Conservation (phyloP, 768 basidiomycete species). For the Tricholoma sp. region DNA sequence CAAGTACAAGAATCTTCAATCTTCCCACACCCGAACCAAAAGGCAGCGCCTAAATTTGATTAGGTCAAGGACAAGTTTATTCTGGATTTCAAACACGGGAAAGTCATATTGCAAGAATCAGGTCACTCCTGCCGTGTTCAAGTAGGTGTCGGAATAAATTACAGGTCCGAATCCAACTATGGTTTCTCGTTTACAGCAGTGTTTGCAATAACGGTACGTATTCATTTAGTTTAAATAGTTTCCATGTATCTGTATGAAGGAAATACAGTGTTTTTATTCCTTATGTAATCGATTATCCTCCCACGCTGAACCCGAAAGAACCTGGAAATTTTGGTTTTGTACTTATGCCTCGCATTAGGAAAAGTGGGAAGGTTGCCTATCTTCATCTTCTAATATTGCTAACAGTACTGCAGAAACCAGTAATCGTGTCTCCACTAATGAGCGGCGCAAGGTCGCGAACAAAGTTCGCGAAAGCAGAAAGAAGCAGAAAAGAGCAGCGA, state of each 20-base stretch:
- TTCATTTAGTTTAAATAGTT: neutral
- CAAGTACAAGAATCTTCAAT: slow-evolving; percentile 36
- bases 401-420: slow-evolving; percentile 61
- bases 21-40: slow-evolving; percentile 12
- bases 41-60: slow-evolving; percentile 15
- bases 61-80: slow-evolving; percentile 12
- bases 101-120: neutral
- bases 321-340: neutral
- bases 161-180: neutral
- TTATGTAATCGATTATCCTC: neutral
- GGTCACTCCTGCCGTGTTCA: neutral
- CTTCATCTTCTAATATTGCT: neutral
- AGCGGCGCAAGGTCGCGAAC: slow-evolving; percentile 66
- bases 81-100: slow-evolving; percentile 11
- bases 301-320: no score
- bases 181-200: neutral
- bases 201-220: neutral
- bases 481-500: slow-evolving; percentile 69
- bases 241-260: neutral
- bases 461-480: slow-evolving; percentile 73
- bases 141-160: neutral
- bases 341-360: slow-evolving; percentile 13
- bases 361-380: slow-evolving; percentile 4
- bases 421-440: slow-evolving; percentile 68
- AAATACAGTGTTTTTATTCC: neutral